Evolutionary conservation across 2,329 filamentous ascomycete species (phyloP).

Genomic region (Diaporthe aspalathi): DNA sequence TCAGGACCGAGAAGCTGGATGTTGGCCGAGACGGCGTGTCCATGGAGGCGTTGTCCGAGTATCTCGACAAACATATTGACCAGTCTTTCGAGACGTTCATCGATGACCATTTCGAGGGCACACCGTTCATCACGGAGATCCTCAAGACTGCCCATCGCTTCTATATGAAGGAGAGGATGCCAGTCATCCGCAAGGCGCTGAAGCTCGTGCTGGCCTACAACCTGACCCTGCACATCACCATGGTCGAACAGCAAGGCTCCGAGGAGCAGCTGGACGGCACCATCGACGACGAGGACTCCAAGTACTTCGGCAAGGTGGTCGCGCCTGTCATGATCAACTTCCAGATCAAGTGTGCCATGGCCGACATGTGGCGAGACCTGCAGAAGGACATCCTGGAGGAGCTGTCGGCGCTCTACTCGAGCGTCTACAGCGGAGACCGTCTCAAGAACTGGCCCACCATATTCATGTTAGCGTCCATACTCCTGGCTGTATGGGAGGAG

Average conservation of each 20-base stretch:
- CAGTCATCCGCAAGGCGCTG: conserved; percentile 92
- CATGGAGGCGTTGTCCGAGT: conserved; percentile 83
- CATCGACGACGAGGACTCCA: conserved; percentile 87
- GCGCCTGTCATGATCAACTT: conserved; percentile 99
- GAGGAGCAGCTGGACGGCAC: conserved; percentile 83
- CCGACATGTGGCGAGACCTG: conserved; percentile 97
- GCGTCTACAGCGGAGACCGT: conserved; percentile 96
- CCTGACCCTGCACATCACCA: conserved; percentile 91
- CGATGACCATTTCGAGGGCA: conserved; percentile 95
- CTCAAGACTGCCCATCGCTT: conserved; percentile 95
- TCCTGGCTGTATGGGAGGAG: conserved; percentile 96
- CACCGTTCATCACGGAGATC: conserved; percentile 93
- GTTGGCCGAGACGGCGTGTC: conserved; percentile 91
- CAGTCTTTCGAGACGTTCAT: conserved; percentile 92
- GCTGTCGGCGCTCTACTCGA: conserved; percentile 92
- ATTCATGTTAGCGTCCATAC: conserved; percentile 94
- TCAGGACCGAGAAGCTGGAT: conserved; percentile 88
- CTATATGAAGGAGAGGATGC: conserved; percentile 87
- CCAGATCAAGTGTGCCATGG: conserved; percentile 97
- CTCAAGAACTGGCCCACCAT: conserved; percentile 99
- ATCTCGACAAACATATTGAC: conserved; percentile 95
- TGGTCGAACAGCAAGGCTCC: conserved; percentile 89
- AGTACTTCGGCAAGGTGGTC: conserved; percentile 89
- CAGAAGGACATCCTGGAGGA: conserved; percentile 97
- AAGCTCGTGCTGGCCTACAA: conserved; percentile 97